Percentiles rank a stretch among this genome's conserved stretches.
Conservation (phyloP, 495 filamentous ascomycete genomes). For the Lichenothelia convexa region DNA sequence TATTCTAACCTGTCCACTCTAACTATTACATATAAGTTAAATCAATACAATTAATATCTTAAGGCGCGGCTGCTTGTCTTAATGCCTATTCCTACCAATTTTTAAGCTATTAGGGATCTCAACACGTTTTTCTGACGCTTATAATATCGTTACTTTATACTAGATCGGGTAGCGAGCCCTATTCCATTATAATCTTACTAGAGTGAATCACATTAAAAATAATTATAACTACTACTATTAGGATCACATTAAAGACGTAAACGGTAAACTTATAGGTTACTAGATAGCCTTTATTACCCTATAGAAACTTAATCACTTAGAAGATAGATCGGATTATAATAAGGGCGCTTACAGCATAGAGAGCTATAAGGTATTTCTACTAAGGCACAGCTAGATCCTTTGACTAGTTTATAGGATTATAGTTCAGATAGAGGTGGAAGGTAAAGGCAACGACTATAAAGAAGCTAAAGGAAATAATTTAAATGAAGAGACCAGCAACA, state of each 20-base stretch:
- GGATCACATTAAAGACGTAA: constrained; percentile 38
- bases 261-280: constrained; percentile 9
- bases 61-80: no score
- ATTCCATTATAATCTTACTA: constrained; percentile 13
- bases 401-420: constrained; percentile 1
- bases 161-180: no score
- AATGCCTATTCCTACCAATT: no score
- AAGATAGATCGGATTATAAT: constrained; percentile 27
- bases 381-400: constrained; percentile 4
- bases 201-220: constrained; percentile 31
- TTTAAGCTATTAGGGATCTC: no score
- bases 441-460: constrained; percentile 6
- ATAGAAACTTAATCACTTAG: constrained; percentile 23
- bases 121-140: no score
- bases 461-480: constrained; percentile 5
- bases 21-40: no score
- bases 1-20: no score
- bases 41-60: no score
- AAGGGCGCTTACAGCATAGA: constrained; percentile 23
- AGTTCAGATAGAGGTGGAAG: constrained; percentile 5
- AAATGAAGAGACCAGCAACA: constrained; percentile 9
- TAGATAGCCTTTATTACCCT: constrained; percentile 11
- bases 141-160: no score
- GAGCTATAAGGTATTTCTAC: constrained; percentile 19
- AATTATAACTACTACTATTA: constrained; percentile 37